Conservation (phyloP, 2,329 filamentous ascomycete genomes). For the Penicillium griseofulvum region DNA sequence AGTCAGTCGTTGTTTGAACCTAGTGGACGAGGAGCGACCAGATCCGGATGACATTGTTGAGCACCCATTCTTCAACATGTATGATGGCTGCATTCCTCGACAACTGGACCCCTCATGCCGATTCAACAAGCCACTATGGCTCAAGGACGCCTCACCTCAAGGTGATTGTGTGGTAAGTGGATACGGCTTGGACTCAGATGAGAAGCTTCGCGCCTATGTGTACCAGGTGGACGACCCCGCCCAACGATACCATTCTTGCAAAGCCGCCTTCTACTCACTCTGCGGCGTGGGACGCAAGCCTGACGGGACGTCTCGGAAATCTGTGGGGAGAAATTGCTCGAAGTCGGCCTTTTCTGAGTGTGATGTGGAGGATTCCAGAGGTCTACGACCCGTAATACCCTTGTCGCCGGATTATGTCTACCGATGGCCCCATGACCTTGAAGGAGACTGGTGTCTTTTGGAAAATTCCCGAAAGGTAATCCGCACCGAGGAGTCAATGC, state of each 20-base stretch:
- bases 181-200: constrained; percentile 45
- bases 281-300: constrained; percentile 46
- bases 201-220: constrained; percentile 37
- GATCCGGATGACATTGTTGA: constrained; percentile 52
- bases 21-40: constrained; percentile 49
- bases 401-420: constrained; percentile 48
- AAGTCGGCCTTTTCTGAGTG: constrained; percentile 50
- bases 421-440: constrained; percentile 40
- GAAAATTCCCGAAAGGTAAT: constrained; percentile 16
- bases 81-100: constrained; percentile 47
- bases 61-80: constrained; percentile 52
- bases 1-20: constrained; percentile 47
- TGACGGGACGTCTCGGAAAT: constrained; percentile 41
- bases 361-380: constrained; percentile 45
- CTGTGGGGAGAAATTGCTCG: constrained; percentile 46
- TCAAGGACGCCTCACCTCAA: constrained; percentile 44
- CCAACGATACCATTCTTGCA: constrained; percentile 41
- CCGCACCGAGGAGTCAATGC: constrained; percentile 25
- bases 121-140: constrained; percentile 43
- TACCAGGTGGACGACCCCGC: constrained; percentile 36
- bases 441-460: constrained; percentile 43
- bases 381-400: constrained; percentile 46
- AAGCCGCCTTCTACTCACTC: constrained; percentile 43
- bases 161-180: constrained; percentile 47
- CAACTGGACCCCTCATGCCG: constrained; percentile 42